A percentile compares a stretch with the other conserved stretches of the same genome.
phyloP scores from a whole-genome alignment of 176 grass and related monocot species.

The Triticum turgidum region DNA sequence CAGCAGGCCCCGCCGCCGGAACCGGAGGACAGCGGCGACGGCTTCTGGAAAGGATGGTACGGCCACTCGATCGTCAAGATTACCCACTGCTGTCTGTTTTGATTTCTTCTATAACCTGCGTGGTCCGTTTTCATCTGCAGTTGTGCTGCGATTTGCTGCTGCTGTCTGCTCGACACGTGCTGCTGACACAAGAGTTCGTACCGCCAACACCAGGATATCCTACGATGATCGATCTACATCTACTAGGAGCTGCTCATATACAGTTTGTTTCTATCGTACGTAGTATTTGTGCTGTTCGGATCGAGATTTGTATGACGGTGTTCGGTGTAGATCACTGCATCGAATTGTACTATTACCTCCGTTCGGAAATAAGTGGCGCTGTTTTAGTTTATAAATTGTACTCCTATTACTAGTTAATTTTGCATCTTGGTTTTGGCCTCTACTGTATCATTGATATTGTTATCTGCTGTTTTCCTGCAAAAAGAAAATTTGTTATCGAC shows the following conservation, averaged over 20 bases:
- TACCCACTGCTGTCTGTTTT: background rate
- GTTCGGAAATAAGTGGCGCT: too few relatives aligned
- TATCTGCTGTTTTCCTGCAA: background rate
- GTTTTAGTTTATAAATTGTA: too few relatives aligned
- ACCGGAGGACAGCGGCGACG: constrained; percentile 31
- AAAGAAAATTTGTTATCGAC: background rate
- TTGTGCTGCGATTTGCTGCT: constrained; percentile 65
- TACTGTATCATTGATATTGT: background rate
- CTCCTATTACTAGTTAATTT: too few relatives aligned
- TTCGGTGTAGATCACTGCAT: background rate
- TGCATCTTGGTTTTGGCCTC: background rate
- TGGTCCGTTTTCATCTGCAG: constrained; percentile 30
- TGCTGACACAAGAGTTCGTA: constrained; percentile 28
- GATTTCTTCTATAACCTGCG: background rate
- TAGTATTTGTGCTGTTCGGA: background rate
- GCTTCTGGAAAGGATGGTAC: constrained; percentile 81
- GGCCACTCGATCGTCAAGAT: background rate
- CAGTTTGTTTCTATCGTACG: background rate
- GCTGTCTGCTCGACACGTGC: constrained; percentile 72
- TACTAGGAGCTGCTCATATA: background rate
- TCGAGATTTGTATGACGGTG: background rate
- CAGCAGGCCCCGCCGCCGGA: constrained; percentile 26
- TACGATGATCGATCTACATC: background rate
- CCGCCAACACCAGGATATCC: background rate
- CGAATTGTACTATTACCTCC: background rate